Evolutionary conservation across 306 rosid genomes (phyloP), one percentile per base, ranked within the genome.

Genomic region (Begonia loranthoides): DNA sequence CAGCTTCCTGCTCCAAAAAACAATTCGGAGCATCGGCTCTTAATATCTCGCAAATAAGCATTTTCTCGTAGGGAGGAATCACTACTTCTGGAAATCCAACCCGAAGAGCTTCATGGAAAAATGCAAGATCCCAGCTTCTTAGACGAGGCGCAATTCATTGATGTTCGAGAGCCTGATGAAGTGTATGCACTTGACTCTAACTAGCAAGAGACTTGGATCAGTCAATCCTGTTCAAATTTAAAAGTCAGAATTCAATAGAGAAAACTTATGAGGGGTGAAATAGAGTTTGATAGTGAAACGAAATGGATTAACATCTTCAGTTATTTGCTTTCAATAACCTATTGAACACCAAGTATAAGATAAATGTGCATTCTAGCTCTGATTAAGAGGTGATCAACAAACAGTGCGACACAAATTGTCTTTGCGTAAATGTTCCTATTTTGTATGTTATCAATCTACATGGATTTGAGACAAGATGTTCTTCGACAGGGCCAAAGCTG

Each of bases 151-250:
- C 93, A 82, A 49, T 66, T 84, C 49, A 76, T 84, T 73, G 93
- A 84, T 62, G 97, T 84, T 62, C 90, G 93, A 63, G 93, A 84
- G 66, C 95, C 97, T 55, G 92, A 74, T 3, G 94, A 87, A 87
- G 96, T 87, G 96, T 83, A 87, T 51, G 87, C 43, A 55, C 22
- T 39, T 51, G 36, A 28, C 34, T 28, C 36, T 28, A 28, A 28
- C 36, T 28, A 28, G 36, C 36, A 1, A 3, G 9, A 28, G 28
- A 22, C n/a, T n/a, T n/a, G 28, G 28, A n/a, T n/a, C n/a, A n/a
- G n/a, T n/a, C n/a, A n/a, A n/a, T n/a, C n/a, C n/a, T n/a, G n/a
- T n/a, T n/a, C n/a, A n/a, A n/a, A n/a, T n/a, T n/a, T n/a, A n/a
- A n/a, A n/a, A n/a, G n/a, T n/a, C n/a, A n/a, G n/a, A n/a, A n/a